Evolutionary conservation across 2,329 filamentous ascomycete genomes (phyloP).

Genomic region (Dactylonectria macrodidyma): DNA sequence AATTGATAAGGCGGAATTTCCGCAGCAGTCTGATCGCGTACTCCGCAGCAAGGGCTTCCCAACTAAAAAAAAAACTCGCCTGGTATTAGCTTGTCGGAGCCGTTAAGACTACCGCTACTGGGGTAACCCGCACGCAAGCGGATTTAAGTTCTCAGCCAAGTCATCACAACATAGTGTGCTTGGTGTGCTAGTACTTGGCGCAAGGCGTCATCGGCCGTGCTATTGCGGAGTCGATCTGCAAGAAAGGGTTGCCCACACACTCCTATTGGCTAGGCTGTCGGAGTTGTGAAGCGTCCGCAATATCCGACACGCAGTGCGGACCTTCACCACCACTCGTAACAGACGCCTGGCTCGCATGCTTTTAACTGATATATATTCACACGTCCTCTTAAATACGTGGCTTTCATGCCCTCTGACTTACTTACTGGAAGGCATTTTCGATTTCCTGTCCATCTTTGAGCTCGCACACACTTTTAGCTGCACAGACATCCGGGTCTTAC

Average conservation of each 20-base stretch:
- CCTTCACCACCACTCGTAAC: background rate
- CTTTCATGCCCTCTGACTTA: background rate
- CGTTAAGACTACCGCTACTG: background rate
- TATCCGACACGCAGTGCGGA: background rate
- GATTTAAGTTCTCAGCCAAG: slow-evolving; percentile 3
- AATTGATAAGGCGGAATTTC: background rate
- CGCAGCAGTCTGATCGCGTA: background rate
- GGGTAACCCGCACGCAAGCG: background rate
- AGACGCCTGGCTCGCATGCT: background rate
- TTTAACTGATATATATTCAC: background rate
- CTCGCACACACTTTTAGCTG: background rate
- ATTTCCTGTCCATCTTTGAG: background rate
- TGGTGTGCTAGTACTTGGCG: background rate
- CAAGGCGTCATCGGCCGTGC: background rate
- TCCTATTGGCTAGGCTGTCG: background rate
- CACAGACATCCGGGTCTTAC: background rate
- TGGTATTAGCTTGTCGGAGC: background rate
- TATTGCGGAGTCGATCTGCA: background rate
- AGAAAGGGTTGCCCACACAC: background rate
- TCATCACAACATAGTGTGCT: background rate
- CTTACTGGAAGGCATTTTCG: background rate
- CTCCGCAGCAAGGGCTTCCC: slow-evolving; percentile 1
- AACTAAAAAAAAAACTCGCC: background rate
- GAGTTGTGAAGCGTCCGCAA: background rate
- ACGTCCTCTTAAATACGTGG: background rate